A percentile compares a stretch with the other conserved stretches of the same genome.
These are phyloP conservation scores for Coemansia sp. DNA, from an alignment of 192 early-diverging fungal genomes.

Conservation along the genomic window DNA sequence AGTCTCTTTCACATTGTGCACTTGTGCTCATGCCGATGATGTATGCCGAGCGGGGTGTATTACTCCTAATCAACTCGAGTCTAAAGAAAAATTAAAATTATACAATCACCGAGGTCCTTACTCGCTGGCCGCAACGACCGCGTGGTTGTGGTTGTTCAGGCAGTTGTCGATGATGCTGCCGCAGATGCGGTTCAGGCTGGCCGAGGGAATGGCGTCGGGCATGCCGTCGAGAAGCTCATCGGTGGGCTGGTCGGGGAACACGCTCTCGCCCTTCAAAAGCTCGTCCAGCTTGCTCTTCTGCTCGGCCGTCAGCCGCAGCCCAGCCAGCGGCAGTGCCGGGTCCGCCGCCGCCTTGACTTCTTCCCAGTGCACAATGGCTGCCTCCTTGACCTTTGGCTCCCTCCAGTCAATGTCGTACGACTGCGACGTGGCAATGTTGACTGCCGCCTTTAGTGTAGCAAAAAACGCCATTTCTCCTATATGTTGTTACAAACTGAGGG, in stretches of 20 bases:
- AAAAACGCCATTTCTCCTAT: constrained; percentile 19
- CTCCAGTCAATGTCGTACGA: constrained; percentile 44
- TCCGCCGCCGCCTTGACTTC: constrained; percentile 37
- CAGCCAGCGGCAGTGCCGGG: constrained; percentile 29
- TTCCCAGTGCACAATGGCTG: constrained; percentile 23
- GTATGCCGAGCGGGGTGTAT: too few relatives aligned
- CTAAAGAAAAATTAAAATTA: neutral
- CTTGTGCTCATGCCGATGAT: too few relatives aligned
- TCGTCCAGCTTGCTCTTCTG: constrained; percentile 26
- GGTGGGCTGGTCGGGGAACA: constrained; percentile 32
- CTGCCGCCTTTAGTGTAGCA: constrained; percentile 12
- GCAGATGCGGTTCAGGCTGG: constrained; percentile 36
- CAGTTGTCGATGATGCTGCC: constrained; percentile 38
- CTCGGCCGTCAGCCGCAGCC: constrained; percentile 31
- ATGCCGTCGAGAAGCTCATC: constrained; percentile 18
- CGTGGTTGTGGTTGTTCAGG: constrained; percentile 37
- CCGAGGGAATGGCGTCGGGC: constrained; percentile 38
- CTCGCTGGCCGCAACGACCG: neutral
- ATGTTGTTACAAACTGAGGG: neutral
- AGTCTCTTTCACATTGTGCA: too few relatives aligned
- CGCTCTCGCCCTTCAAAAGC: constrained; percentile 27
- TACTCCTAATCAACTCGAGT: too few relatives aligned
- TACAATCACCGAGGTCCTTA: neutral
- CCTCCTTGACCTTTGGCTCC: constrained; percentile 15
- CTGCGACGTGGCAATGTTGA: constrained; percentile 23